Conservation (phyloP, 257 asterid genomes). For the Solanum pinnatisectum region DNA sequence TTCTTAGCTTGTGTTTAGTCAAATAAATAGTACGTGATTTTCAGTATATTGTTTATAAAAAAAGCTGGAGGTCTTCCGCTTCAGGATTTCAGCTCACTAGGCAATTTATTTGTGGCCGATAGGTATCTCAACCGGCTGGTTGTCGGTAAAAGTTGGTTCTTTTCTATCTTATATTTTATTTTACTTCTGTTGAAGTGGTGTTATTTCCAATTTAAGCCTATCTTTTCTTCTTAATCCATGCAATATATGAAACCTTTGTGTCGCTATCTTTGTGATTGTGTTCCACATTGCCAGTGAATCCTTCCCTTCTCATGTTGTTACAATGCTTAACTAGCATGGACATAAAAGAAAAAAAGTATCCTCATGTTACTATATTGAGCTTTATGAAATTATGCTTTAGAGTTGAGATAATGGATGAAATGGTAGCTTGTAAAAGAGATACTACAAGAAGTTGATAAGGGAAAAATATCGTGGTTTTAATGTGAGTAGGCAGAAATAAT, state of each 20-base stretch:
- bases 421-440: not conserved
- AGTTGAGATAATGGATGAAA: not conserved
- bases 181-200: not conserved
- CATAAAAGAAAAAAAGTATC: not conserved
- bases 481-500: not conserved
- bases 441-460: not conserved
- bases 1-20: not conserved
- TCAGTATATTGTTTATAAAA: not conserved
- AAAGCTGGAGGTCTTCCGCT: not conserved
- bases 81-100: not conserved
- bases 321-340: not conserved
- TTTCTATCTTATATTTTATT: not conserved
- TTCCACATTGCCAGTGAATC: not conserved
- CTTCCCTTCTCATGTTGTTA: not conserved
- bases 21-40: not conserved
- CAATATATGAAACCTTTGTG: not conserved
- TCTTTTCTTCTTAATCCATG: not conserved
- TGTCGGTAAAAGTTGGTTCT: not conserved
- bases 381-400: not conserved
- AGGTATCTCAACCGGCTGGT: not conserved
- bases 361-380: not conserved
- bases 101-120: not conserved
- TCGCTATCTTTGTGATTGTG: not conserved
- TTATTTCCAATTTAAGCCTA: not conserved
- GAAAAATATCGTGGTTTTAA: not conserved